Percentiles rank a stretch among this genome's conserved stretches.
phyloP scores from a whole-genome alignment of 1,284 basidiomycete species.

The Exsudoporus floridanus region DNA sequence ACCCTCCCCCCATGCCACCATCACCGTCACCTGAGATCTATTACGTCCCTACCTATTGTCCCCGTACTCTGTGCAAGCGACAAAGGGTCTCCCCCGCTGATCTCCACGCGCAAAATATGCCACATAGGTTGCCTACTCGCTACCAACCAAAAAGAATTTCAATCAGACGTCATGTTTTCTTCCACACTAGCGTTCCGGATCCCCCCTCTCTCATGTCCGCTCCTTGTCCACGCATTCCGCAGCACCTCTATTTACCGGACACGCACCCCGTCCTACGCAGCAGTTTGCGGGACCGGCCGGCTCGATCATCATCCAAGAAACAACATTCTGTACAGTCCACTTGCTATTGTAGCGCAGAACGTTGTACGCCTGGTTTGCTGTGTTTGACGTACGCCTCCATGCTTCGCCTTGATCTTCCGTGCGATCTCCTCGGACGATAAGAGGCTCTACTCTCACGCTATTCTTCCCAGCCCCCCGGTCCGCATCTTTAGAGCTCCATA shows the following conservation, averaged over 20 bases:
- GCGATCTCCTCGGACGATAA: slow-evolving; percentile 29
- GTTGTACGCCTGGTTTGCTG: slow-evolving; percentile 4
- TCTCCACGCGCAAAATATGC: too few relatives aligned
- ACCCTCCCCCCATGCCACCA: slow-evolving; percentile 1
- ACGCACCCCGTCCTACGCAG: slow-evolving; percentile 2
- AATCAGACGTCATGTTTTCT: background rate
- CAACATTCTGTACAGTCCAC: slow-evolving; percentile 8
- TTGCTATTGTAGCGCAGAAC: background rate
- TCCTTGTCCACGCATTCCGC: slow-evolving; percentile 10
- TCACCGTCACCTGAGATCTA: background rate
- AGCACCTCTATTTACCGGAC: slow-evolving; percentile 16
- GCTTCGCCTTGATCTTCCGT: background rate
- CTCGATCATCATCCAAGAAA: slow-evolving; percentile 8
- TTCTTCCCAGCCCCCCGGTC: background rate
- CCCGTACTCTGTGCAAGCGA: too few relatives aligned
- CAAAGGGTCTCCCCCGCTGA: too few relatives aligned
- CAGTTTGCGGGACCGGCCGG: slow-evolving; percentile 22
- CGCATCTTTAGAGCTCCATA: slow-evolving; percentile 8
- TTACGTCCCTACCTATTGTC: slow-evolving; percentile 8
- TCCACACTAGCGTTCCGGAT: background rate
- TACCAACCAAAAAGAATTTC: background rate
- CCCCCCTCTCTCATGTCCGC: slow-evolving; percentile 17
- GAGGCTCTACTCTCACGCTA: slow-evolving; percentile 4
- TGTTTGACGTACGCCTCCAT: slow-evolving; percentile 16
- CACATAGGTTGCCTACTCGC: too few relatives aligned